A percentile compares a stretch with the other conserved stretches of the same genome.
Evolutionary conservation across 495 filamentous ascomycete genomes (phyloP).

Genomic region (Daldinia vernicosa): DNA sequence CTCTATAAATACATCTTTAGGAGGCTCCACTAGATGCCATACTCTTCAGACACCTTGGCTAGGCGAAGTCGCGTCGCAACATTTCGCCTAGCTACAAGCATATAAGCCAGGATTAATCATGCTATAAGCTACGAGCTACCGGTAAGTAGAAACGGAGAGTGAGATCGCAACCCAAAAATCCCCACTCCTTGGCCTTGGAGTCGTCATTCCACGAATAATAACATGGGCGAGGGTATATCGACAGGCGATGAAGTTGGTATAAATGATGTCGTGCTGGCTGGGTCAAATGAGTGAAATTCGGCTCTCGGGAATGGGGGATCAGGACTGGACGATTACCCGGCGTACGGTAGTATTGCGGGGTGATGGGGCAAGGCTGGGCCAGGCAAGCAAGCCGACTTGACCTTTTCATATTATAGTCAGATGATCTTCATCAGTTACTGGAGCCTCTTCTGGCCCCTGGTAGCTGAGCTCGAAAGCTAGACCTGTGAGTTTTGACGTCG

Average conservation of each 20-base stretch:
- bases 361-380: constrained; percentile 12
- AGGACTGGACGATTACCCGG: constrained; percentile 24
- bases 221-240: not conserved
- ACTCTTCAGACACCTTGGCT: not conserved
- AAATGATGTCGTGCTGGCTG: constrained; percentile 34
- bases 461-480: constrained; percentile 12
- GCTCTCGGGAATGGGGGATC: constrained; percentile 30
- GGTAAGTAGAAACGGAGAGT: constrained; percentile 11
- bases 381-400: constrained; percentile 26
- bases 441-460: constrained; percentile 23
- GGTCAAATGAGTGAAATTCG: constrained; percentile 28
- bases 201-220: constrained; percentile 24
- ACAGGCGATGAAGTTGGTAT: constrained; percentile 16
- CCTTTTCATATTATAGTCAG: constrained; percentile 25
- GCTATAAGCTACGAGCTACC: constrained; percentile 12
- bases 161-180: constrained; percentile 14
- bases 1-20: constrained; percentile 16
- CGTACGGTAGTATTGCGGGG: constrained; percentile 34
- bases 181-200: constrained; percentile 16
- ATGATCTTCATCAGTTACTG: constrained; percentile 29
- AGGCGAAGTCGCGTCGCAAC: constrained; percentile 17
- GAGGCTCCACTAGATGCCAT: not conserved
- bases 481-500: constrained; percentile 2
- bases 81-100: not conserved
- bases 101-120: constrained; percentile 11